Evolutionary conservation across 2,329 filamentous ascomycete species (phyloP).

Genomic region (Ascocoryne sarcoides): DNA sequence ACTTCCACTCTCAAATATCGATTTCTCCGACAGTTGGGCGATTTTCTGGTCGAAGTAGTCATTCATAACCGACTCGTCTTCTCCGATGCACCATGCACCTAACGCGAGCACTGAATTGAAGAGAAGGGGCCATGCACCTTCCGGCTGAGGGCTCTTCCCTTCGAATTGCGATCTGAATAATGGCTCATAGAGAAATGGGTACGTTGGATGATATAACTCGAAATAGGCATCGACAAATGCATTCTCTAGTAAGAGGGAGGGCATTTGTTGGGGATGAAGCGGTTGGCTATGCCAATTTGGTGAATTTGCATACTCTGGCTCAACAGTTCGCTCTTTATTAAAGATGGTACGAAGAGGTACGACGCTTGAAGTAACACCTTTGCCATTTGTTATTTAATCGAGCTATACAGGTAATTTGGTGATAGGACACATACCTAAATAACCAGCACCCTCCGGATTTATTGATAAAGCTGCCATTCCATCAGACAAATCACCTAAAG

Average conservation of each 20-base stretch:
- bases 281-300: neutral
- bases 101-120: conserved; percentile 13
- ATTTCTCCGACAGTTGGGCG: neutral
- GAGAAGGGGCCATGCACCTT: conserved; percentile 15
- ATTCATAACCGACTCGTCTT: conserved; percentile 10
- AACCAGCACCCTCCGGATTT: conserved; percentile 30
- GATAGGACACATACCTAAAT: conserved; percentile 18
- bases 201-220: conserved; percentile 11
- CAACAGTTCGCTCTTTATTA: neutral
- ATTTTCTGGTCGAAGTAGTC: conserved; percentile 9
- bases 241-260: neutral
- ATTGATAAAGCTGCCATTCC: conserved; percentile 32
- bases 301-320: neutral
- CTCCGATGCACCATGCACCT: conserved; percentile 13
- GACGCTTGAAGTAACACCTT: conserved; percentile 14
- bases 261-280: neutral
- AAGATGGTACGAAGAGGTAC: conserved; percentile 3
- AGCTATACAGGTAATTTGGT: neutral
- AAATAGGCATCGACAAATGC: conserved; percentile 16
- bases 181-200: conserved; percentile 17
- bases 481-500: conserved; percentile 17
- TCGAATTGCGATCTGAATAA: conserved; percentile 13
- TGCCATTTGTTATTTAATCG: neutral
- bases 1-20: conserved; percentile 35
- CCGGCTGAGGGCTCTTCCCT: conserved; percentile 9